These are phyloP conservation scores for Aspergillus nanangensis DNA, from an alignment of 495 filamentous ascomycete species.

Conservation along the genomic window DNA sequence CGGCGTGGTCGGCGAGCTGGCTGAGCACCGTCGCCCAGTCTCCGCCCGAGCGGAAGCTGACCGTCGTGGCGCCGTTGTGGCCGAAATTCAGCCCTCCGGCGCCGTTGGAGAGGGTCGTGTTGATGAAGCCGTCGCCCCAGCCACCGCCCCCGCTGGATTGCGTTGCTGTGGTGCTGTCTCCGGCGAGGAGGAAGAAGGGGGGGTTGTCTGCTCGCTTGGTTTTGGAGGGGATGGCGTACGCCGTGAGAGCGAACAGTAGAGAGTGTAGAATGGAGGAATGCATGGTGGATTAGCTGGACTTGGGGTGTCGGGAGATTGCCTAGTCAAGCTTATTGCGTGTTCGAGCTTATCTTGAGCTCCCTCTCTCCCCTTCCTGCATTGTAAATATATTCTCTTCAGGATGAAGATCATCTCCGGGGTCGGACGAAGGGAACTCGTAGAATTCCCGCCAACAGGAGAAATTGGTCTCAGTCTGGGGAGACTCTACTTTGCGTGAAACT, in stretches of 20 bases:
- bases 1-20: constrained; percentile 19
- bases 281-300: too few species aligned
- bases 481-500: background rate
- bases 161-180: constrained; percentile 48
- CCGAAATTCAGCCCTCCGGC: constrained; percentile 46
- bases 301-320: too few species aligned
- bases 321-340: too few species aligned
- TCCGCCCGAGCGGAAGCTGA: constrained; percentile 39
- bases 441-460: constrained; percentile 7
- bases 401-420: background rate
- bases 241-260: background rate
- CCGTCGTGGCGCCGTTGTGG: constrained; percentile 50
- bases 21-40: constrained; percentile 42
- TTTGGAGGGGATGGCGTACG: background rate
- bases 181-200: constrained; percentile 46
- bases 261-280: background rate
- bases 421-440: background rate
- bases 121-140: constrained; percentile 52
- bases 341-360: too few species aligned
- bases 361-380: too few species aligned
- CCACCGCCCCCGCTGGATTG: constrained; percentile 26
- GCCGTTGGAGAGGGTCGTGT: constrained; percentile 28
- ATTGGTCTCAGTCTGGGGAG: background rate
- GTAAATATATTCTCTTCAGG: too few species aligned
- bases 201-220: constrained; percentile 20